phyloP scores from a whole-genome alignment of 2,329 filamentous ascomycete species.

The Dothistroma pini region DNA sequence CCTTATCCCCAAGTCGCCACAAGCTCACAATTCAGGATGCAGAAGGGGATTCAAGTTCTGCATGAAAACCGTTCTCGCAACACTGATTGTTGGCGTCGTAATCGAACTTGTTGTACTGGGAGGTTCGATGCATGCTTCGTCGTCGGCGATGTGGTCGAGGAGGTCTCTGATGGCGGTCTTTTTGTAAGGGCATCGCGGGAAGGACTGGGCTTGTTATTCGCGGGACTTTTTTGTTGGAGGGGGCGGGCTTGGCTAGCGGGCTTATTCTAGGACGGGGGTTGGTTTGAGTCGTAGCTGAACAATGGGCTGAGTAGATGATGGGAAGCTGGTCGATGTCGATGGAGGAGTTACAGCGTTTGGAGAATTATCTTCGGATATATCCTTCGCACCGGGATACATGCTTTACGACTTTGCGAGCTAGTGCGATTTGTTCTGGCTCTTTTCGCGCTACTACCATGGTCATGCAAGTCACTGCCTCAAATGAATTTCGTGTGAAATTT shows the following conservation, averaged over 20 bases:
- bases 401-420: conserved; percentile 47
- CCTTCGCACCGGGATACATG: conserved; percentile 57
- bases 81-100: conserved; percentile 67
- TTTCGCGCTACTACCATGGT: conserved; percentile 37
- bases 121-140: conserved; percentile 54
- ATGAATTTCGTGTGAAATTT: no score
- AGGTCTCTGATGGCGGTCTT: conserved; percentile 10
- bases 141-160: conserved; percentile 23
- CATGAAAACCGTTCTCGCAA: conserved; percentile 63
- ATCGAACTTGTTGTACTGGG: conserved; percentile 60
- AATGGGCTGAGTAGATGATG: background rate
- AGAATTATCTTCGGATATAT: conserved; percentile 64
- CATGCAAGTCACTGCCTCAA: no score
- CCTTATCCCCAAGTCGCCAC: conserved; percentile 52
- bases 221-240: conserved; percentile 53
- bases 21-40: conserved; percentile 51
- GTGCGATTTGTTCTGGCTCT: conserved; percentile 42
- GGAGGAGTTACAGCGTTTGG: conserved; percentile 49
- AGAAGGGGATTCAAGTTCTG: conserved; percentile 57
- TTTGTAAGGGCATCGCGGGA: conserved; percentile 33
- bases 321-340: background rate
- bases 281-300: conserved; percentile 44
- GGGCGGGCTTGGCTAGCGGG: conserved; percentile 55
- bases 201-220: conserved; percentile 57
- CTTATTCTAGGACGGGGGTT: conserved; percentile 48